Conservation (phyloP, 2,329 filamentous ascomycete species). For the Fusarium denticulatum region DNA sequence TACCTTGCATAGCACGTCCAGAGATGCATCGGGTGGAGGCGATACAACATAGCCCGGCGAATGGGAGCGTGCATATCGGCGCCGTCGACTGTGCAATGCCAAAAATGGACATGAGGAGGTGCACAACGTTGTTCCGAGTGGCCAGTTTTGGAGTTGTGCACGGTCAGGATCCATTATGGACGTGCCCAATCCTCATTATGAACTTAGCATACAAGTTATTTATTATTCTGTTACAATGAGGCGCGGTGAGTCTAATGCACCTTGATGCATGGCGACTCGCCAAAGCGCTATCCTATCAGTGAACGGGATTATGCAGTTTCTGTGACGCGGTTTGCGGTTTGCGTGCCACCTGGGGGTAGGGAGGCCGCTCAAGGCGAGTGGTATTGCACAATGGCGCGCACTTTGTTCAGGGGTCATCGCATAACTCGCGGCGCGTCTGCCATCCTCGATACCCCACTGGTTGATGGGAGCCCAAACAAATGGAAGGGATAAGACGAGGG, state of each 20-base stretch:
- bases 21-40: conserved; percentile 41
- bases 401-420: conserved; percentile 33
- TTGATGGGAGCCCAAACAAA: conserved; percentile 25
- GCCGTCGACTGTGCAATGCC: conserved; percentile 21
- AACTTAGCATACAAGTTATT: conserved; percentile 11
- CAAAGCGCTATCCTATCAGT: conserved; percentile 45
- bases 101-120: conserved; percentile 13
- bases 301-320: conserved; percentile 49
- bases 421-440: conserved; percentile 42
- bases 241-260: conserved; percentile 34
- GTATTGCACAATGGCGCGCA: conserved; percentile 37
- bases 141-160: conserved; percentile 41
- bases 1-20: conserved; percentile 43
- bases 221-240: conserved; percentile 31
- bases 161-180: conserved; percentile 28
- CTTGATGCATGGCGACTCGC: conserved; percentile 32
- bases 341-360: conserved; percentile 43
- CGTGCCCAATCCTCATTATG: conserved; percentile 26
- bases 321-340: conserved; percentile 47
- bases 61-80: conserved; percentile 46
- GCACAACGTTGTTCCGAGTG: conserved; percentile 42
- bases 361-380: conserved; percentile 39
- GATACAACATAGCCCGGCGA: conserved; percentile 44
- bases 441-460: conserved; percentile 36
- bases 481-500: conserved; percentile 36